Conservation (phyloP, 2,329 filamentous ascomycete species). For the Cryphonectria nitschkei region DNA sequence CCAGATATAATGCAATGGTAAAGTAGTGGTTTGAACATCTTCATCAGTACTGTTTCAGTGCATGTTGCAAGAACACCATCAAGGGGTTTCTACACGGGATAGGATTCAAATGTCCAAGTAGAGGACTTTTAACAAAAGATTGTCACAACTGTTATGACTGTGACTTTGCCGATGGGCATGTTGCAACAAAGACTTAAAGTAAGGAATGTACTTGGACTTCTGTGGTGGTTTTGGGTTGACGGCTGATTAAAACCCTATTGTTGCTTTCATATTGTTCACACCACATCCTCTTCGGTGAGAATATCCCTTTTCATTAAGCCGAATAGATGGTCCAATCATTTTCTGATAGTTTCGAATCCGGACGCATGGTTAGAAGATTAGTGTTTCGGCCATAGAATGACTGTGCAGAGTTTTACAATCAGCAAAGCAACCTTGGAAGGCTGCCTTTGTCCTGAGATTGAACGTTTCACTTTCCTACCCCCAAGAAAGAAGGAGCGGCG, state of each 20-base stretch:
- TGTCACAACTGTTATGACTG: not conserved
- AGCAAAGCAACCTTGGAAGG: too few species aligned
- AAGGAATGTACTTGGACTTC: not conserved
- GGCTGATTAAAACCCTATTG: not conserved
- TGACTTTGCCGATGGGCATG: not conserved
- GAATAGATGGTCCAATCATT: too few species aligned
- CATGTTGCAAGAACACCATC: not conserved
- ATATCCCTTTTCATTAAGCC: not conserved
- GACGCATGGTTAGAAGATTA: too few species aligned
- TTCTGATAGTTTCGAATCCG: too few species aligned
- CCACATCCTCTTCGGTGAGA: not conserved
- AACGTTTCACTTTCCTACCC: too few species aligned
- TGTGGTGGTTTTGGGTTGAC: not conserved
- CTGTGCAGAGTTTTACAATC: too few species aligned
- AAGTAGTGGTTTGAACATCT: not conserved
- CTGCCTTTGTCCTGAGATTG: too few species aligned
- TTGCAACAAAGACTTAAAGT: not conserved
- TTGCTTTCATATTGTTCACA: constrained; percentile 1
- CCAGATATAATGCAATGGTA: not conserved
- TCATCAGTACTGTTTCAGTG: not conserved
- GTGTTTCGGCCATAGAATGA: too few species aligned
- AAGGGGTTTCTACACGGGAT: not conserved
- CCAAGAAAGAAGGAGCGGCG: too few species aligned
- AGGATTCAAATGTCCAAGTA: not conserved
- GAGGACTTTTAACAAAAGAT: not conserved